Evolutionary conservation across 352 stramenopile species (phyloP).

Genomic region (Pythium monospermum): DNA sequence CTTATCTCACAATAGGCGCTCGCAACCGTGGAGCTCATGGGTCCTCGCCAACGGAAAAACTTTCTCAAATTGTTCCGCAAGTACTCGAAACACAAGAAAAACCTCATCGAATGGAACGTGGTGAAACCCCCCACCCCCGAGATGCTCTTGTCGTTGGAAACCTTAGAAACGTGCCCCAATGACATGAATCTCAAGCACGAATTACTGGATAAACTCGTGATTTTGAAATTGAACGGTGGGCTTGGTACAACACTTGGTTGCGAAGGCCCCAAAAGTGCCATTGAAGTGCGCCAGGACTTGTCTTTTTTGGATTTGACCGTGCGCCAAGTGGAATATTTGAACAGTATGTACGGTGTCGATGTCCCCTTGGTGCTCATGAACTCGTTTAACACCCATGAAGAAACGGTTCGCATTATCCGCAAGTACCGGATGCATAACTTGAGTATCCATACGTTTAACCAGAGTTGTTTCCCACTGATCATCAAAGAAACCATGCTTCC

Average conservation of each 20-base stretch:
- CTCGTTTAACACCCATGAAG: conserved; percentile 98
- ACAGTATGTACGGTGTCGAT: conserved; percentile 90
- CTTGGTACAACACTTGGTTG: conserved; percentile 98
- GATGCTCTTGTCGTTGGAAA: conserved; percentile 66
- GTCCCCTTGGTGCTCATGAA: conserved; percentile 99
- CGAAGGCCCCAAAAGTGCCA: conserved; percentile 90
- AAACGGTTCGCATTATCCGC: conserved; percentile 96
- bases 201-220: conserved; percentile 95
- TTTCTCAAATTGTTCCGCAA: conserved; percentile 89
- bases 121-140: conserved; percentile 70
- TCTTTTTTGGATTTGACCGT: conserved; percentile 99
- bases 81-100: conserved; percentile 81
- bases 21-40: conserved; percentile 75
- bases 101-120: conserved; percentile 75
- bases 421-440: conserved; percentile 97
- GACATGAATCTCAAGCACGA: conserved; percentile 91
- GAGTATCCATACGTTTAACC: conserved; percentile 94
- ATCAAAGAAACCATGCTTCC: conserved; percentile 89
- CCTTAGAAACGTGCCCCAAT: conserved; percentile 86
- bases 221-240: conserved; percentile 99
- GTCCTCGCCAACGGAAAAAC: conserved; percentile 73
- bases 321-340: conserved; percentile 95
- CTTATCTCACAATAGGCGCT: no score
- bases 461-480: conserved; percentile 90
- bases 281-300: conserved; percentile 91